A percentile compares a stretch with the other conserved stretches of the same genome.
Evolutionary conservation across 768 basidiomycete genomes (phyloP).

Genomic region (Piloderma croceum): DNA sequence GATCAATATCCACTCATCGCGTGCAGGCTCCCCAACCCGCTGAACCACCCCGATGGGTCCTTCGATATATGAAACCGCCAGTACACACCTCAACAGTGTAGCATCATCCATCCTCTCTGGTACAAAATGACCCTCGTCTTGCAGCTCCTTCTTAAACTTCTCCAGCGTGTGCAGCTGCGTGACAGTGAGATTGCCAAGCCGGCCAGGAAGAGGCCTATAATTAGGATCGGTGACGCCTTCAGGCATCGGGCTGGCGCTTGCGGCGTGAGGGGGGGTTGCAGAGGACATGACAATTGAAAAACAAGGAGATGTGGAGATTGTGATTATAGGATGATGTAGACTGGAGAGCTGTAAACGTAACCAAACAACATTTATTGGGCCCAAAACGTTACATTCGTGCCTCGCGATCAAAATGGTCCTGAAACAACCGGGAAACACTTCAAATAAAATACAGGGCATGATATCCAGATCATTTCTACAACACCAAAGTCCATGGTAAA

Average conservation of each 20-base stretch:
- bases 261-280: slow-evolving; percentile 22
- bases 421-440: background rate
- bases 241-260: slow-evolving; percentile 52
- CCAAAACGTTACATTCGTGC: background rate
- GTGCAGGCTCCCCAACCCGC: too few species aligned
- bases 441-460: background rate
- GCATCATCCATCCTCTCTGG: slow-evolving; percentile 67
- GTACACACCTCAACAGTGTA: slow-evolving; percentile 54
- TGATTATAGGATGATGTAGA: too few species aligned
- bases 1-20: background rate
- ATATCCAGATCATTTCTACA: too few species aligned
- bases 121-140: slow-evolving; percentile 55
- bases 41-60: slow-evolving; percentile 1
- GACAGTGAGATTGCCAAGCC: slow-evolving; percentile 70
- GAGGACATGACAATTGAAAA: slow-evolving; percentile 20
- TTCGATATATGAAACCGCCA: slow-evolving; percentile 13
- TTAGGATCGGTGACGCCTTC: slow-evolving; percentile 56
- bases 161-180: slow-evolving; percentile 61
- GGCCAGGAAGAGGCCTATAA: slow-evolving; percentile 65
- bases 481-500: too few species aligned
- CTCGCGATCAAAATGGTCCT: background rate
- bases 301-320: too few species aligned
- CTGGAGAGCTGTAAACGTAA: too few species aligned
- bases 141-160: slow-evolving; percentile 59
- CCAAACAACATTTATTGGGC: too few species aligned